These are phyloP conservation scores for Uncinocarpus reesii DNA, from an alignment of 2,329 filamentous ascomycete species.

Conservation along the genomic window DNA sequence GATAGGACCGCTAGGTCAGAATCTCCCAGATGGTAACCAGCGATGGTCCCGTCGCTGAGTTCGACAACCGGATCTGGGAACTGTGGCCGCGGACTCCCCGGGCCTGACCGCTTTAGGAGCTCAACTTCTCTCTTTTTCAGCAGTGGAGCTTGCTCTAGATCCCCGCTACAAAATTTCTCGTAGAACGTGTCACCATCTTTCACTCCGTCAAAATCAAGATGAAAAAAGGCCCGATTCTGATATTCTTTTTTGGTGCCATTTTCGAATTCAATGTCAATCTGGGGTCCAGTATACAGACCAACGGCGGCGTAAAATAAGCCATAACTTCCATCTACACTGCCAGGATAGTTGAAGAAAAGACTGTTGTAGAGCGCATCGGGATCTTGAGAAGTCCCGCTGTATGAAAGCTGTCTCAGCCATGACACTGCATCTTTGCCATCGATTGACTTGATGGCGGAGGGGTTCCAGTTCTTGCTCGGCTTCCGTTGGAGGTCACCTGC, in stretches of 20 bases:
- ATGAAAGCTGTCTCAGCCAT: slow-evolving; percentile 21
- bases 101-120: slow-evolving; percentile 12
- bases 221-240: slow-evolving; percentile 21
- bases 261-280: slow-evolving; percentile 24
- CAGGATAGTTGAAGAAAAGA: slow-evolving; percentile 22
- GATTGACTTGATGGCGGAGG: slow-evolving; percentile 25
- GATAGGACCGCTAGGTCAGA: slow-evolving; percentile 38
- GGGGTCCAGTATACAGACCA: slow-evolving; percentile 21
- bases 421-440: slow-evolving; percentile 24
- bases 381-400: slow-evolving; percentile 20
- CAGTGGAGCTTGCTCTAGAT: slow-evolving; percentile 12
- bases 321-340: not conserved
- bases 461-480: slow-evolving; percentile 17
- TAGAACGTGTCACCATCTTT: slow-evolving; percentile 35
- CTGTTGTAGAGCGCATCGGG: slow-evolving; percentile 27
- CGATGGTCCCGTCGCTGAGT: slow-evolving; percentile 28
- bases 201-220: slow-evolving; percentile 27
- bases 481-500: slow-evolving; percentile 15
- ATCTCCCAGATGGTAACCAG: slow-evolving; percentile 38
- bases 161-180: slow-evolving; percentile 27
- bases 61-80: slow-evolving; percentile 34
- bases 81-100: slow-evolving; percentile 12
- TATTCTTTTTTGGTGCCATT: slow-evolving; percentile 25
- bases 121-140: slow-evolving; percentile 10
- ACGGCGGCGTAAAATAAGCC: slow-evolving; percentile 13